Conservation (phyloP, 2,329 filamentous ascomycete species). For the Phoma herbarum region DNA sequence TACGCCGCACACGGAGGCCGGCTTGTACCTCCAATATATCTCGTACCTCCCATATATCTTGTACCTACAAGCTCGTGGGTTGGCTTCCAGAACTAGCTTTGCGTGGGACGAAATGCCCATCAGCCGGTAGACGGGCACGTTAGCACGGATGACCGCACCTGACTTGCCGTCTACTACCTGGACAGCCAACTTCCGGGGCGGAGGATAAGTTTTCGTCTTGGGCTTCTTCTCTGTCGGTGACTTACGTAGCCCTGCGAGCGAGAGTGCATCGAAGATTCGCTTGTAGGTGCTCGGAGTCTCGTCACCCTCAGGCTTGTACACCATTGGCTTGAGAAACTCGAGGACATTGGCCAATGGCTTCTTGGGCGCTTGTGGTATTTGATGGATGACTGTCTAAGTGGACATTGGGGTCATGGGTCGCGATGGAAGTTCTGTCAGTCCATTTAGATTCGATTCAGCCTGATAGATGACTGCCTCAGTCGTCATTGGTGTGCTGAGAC, state of each 20-base stretch:
- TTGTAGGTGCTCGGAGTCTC: background rate
- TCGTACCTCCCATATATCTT: conserved; percentile 7
- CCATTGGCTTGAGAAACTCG: background rate
- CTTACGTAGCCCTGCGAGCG: background rate
- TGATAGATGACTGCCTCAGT: background rate
- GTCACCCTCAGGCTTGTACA: conserved; percentile 3
- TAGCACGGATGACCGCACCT: background rate
- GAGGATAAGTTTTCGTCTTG: background rate
- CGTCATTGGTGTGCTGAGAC: background rate
- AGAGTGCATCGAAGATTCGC: conserved; percentile 1
- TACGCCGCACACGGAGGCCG: background rate
- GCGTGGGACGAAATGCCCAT: background rate
- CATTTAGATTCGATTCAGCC: background rate
- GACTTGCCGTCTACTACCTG: conserved; percentile 9
- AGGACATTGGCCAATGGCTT: conserved; percentile 1
- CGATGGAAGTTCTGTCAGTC: background rate
- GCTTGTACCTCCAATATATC: conserved; percentile 5
- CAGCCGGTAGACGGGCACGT: conserved; percentile 2
- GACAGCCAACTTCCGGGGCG: background rate
- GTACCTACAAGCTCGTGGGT: background rate
- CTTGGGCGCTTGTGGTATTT: background rate
- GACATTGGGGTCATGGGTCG: background rate
- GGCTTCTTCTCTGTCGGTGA: background rate
- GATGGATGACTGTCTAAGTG: background rate
- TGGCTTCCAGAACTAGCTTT: background rate